Percentiles rank a stretch among this genome's conserved stretches.
phyloP scores from a whole-genome alignment of 2,329 filamentous ascomycete genomes.

The Ophiostoma novo-ulmi region DNA sequence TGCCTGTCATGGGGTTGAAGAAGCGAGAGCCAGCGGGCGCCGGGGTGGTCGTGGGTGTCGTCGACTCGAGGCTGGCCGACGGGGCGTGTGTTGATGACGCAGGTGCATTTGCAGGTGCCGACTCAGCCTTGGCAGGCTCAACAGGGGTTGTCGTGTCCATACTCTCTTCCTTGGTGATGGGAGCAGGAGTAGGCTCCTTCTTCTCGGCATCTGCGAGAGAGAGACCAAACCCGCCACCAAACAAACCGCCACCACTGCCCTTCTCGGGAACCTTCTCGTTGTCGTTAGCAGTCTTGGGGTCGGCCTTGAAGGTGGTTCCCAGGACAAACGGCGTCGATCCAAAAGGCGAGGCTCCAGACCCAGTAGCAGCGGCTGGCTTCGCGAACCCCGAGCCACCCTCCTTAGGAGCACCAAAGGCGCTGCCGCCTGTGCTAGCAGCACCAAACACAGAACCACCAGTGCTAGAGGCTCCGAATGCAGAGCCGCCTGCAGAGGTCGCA shows the following conservation, averaged over 20 bases:
- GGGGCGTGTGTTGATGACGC: background rate
- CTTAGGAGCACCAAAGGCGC: conserved; percentile 23
- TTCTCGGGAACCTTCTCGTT: conserved; percentile 41
- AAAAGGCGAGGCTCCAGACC: conserved; percentile 35
- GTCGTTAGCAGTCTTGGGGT: conserved; percentile 57
- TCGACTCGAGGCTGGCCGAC: conserved; percentile 26
- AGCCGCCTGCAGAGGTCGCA: conserved; percentile 30
- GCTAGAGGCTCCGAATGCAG: conserved; percentile 27
- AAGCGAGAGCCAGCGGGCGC: conserved; percentile 29
- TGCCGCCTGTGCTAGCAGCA: conserved; percentile 27
- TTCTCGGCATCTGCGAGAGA: conserved; percentile 41
- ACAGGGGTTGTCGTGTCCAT: conserved; percentile 41
- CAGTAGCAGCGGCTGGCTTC: conserved; percentile 29
- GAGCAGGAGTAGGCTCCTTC: conserved; percentile 21
- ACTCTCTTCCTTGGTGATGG: conserved; percentile 45
- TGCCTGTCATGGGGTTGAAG: conserved; percentile 25
- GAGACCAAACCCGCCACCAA: conserved; percentile 57
- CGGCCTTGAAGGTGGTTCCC: conserved; percentile 61
- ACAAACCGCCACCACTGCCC: conserved; percentile 39
- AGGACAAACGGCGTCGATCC: conserved; percentile 60
- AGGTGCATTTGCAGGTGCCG: background rate
- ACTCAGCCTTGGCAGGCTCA: background rate
- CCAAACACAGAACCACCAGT: conserved; percentile 30
- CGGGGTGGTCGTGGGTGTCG: conserved; percentile 29
- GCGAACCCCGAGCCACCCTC: conserved; percentile 37